Conservation (phyloP, 2,329 filamentous ascomycete genomes). For the Chaetomium sp. region DNA sequence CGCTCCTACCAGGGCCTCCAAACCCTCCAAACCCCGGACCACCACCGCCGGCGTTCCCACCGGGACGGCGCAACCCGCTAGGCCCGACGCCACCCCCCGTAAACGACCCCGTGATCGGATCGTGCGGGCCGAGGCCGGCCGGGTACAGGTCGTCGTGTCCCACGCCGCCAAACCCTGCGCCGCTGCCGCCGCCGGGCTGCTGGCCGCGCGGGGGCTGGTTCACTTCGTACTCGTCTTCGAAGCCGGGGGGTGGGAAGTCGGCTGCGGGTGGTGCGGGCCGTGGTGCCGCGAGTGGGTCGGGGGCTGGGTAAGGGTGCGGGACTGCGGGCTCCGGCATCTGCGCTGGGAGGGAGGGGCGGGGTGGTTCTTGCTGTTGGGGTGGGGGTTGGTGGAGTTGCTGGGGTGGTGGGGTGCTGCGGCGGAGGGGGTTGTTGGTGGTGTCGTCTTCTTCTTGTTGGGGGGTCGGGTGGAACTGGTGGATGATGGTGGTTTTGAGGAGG, state of each 20-base stretch:
- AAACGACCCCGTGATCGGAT: constrained; percentile 72
- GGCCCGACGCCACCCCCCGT: constrained; percentile 38
- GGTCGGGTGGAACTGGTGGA: constrained; percentile 80
- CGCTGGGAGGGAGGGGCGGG: no score
- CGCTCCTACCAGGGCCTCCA: constrained; percentile 48
- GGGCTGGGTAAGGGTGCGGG: constrained; percentile 62
- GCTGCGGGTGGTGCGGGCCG: constrained; percentile 65
- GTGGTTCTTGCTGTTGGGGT: constrained; percentile 43
- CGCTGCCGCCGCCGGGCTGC: constrained; percentile 38
- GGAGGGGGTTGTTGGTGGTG: constrained; percentile 47
- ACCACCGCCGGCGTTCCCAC: constrained; percentile 32
- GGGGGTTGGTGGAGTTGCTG: not conserved
- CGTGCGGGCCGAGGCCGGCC: constrained; percentile 78
- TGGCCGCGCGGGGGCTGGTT: constrained; percentile 63
- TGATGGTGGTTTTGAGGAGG: constrained; percentile 74
- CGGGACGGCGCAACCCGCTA: constrained; percentile 54
- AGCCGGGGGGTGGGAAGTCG: constrained; percentile 83
- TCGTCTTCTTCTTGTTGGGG: constrained; percentile 74
- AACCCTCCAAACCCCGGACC: no score
- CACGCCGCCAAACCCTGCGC: constrained; percentile 53
- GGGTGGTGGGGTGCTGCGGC: constrained; percentile 20
- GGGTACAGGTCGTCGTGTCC: constrained; percentile 89
- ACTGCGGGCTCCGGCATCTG: constrained; percentile 60
- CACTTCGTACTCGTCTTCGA: constrained; percentile 91
- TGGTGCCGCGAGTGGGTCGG: constrained; percentile 64